Evolutionary conservation across 2,329 filamentous ascomycete species (phyloP).

Genomic region (Alternaria sp.): DNA sequence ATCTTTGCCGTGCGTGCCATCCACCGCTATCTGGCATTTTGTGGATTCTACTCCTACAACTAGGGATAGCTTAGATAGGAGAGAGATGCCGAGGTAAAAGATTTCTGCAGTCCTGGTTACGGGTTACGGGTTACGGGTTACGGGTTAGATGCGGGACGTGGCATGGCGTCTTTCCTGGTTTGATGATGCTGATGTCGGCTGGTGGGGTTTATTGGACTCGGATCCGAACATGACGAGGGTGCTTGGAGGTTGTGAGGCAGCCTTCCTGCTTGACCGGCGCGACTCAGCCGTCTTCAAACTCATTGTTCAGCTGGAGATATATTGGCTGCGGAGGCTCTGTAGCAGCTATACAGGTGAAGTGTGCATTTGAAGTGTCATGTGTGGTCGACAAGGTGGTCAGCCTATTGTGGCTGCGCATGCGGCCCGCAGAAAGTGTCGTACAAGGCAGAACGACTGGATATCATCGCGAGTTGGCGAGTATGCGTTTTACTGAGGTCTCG

Average conservation of each 20-base stretch:
- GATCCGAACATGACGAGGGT: not conserved
- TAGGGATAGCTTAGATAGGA: not conserved
- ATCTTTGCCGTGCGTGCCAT: not conserved
- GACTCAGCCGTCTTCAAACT: not conserved
- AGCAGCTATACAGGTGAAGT: not conserved
- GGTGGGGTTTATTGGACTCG: not conserved
- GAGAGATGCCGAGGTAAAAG: not conserved
- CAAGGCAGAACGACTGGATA: conserved; percentile 10
- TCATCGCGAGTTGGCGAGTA: not conserved
- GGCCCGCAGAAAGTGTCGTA: conserved; percentile 8
- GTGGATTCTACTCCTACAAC: not conserved
- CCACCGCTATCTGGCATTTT: not conserved
- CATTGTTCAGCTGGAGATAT: not conserved
- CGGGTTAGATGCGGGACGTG: not conserved
- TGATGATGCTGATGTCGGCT: not conserved
- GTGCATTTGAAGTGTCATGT: not conserved
- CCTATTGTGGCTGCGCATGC: conserved; percentile 17
- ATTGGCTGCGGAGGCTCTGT: not conserved
- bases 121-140: not conserved
- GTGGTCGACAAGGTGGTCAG: not conserved
- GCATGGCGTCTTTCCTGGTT: not conserved
- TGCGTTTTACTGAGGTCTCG: not conserved
- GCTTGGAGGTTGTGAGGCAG: not conserved
- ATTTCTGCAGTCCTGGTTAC: not conserved
- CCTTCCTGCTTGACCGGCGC: not conserved